Evolutionary conservation across 768 basidiomycete genomes (phyloP).

Genomic region (Omphalotus guepiniiformis): DNA sequence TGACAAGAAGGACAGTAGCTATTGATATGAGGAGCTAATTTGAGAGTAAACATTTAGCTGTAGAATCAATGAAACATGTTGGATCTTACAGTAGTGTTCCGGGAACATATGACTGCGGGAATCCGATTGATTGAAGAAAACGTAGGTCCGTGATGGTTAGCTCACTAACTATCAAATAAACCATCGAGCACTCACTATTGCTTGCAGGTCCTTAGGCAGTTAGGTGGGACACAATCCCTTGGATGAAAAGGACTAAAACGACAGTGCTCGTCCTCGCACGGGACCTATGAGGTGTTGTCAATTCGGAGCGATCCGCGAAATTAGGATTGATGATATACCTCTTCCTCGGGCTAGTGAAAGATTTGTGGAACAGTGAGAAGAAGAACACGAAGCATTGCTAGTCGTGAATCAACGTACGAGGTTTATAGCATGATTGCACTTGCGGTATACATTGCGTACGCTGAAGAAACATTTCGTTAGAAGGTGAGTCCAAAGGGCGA

Average conservation of each 20-base stretch:
- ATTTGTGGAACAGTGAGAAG: background rate
- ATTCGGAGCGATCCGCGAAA: background rate
- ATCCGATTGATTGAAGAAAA: background rate
- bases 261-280: conserved; percentile 5
- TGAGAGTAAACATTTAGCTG: background rate
- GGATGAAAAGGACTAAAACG: conserved; percentile 8
- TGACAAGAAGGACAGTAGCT: conserved; percentile 7
- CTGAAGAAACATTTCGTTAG: background rate
- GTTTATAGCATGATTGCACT: conserved; percentile 6
- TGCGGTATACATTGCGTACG: conserved; percentile 8
- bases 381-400: background rate
- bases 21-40: conserved; percentile 1
- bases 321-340: background rate
- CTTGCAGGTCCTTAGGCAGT: conserved; percentile 6
- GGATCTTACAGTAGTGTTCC: conserved; percentile 6
- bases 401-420: background rate
- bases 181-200: conserved; percentile 4
- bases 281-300: background rate
- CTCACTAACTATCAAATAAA: background rate
- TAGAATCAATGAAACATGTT: background rate
- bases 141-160: background rate
- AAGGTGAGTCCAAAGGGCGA: background rate
- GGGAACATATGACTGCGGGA: conserved; percentile 6
- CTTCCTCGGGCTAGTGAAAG: conserved; percentile 4
- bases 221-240: conserved; percentile 1